These are phyloP conservation scores for Sclerotinia minor DNA, from an alignment of 2,329 filamentous ascomycete species.

Conservation along the genomic window DNA sequence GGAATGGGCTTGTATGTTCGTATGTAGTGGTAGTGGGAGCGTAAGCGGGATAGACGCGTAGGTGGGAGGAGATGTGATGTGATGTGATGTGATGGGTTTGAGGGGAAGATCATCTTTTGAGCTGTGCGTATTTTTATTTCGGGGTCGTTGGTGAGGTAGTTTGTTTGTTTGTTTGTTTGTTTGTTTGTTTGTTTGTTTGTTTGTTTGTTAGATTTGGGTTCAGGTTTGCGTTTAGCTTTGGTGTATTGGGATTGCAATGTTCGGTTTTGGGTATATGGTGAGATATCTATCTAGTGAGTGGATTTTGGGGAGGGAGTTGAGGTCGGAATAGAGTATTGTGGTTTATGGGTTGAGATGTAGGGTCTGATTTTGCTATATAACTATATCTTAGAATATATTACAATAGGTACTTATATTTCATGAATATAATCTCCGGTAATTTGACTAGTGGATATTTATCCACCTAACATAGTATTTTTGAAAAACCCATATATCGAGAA, in stretches of 20 bases:
- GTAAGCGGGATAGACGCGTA: background rate
- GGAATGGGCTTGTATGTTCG: too few species aligned
- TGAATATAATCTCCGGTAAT: background rate
- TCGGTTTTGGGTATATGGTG: too few species aligned
- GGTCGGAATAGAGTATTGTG: background rate
- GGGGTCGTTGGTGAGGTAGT: background rate
- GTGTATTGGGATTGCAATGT: background rate
- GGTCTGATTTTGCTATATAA: background rate
- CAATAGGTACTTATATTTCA: too few species aligned
- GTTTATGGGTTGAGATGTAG: background rate
- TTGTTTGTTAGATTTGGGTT: constrained; percentile 1
- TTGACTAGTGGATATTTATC: too few species aligned
- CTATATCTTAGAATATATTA: background rate
- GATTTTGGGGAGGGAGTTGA: too few species aligned
- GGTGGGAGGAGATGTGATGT: background rate
- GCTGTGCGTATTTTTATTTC: constrained; percentile 18
- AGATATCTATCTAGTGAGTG: background rate
- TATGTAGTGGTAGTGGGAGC: too few species aligned
- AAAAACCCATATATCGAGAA: background rate
- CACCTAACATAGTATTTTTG: too few species aligned
- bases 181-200: too few species aligned
- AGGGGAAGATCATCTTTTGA: constrained; percentile 15
- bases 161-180: too few species aligned
- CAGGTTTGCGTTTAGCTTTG: background rate
- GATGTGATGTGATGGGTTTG: background rate